phyloP scores from a whole-genome alignment of 2,329 filamentous ascomycete genomes.

The Shiraia bambusicola region DNA sequence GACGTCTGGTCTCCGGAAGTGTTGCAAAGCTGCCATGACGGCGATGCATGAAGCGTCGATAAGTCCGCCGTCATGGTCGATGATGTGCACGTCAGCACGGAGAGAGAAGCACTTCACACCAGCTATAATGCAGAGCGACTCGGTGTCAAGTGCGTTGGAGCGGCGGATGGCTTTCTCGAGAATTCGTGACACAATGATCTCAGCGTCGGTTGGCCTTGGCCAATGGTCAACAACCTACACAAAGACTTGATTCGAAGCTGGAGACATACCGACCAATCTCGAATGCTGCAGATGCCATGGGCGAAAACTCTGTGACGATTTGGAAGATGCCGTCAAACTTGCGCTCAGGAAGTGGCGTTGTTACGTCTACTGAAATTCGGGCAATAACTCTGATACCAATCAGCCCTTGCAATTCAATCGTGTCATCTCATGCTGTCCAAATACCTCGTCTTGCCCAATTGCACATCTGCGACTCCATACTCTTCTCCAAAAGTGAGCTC shows the following conservation, averaged over 20 bases:
- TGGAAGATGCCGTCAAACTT: constrained; percentile 95
- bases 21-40: constrained; percentile 81
- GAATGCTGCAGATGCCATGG: constrained; percentile 88
- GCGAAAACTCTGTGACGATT: constrained; percentile 85
- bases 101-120: constrained; percentile 90
- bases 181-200: constrained; percentile 81
- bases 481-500: constrained; percentile 84
- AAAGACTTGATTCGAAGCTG: not conserved
- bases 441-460: constrained; percentile 86
- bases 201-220: constrained; percentile 72
- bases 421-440: constrained; percentile 5
- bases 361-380: constrained; percentile 84
- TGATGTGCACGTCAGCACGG: constrained; percentile 85
- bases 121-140: constrained; percentile 90
- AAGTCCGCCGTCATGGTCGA: constrained; percentile 88
- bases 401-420: constrained; percentile 9
- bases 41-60: constrained; percentile 84
- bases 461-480: constrained; percentile 85
- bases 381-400: constrained; percentile 67
- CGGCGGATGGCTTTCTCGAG: constrained; percentile 93
- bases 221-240: constrained; percentile 21
- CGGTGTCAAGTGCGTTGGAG: constrained; percentile 88
- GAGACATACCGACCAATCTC: constrained; percentile 70
- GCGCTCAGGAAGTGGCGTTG: constrained; percentile 79
- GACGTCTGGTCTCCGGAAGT: constrained; percentile 89